These are phyloP conservation scores for Macadamia integrifolia DNA, from an alignment of 164 flowering plant genomes.

Conservation along the genomic window DNA sequence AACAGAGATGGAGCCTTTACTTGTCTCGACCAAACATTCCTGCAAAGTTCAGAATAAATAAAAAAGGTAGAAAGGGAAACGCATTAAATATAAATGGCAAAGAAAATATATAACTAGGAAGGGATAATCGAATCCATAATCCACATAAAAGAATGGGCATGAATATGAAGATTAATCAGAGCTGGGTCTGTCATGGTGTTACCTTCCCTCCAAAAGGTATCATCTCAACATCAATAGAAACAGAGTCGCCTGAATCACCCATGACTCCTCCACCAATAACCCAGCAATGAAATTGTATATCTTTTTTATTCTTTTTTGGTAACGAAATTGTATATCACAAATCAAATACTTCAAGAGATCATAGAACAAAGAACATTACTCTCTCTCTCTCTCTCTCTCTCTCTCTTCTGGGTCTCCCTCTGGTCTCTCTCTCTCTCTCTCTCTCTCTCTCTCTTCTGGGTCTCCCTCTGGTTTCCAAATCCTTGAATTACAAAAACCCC, in stretches of 20 bases:
- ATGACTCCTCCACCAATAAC: slow-evolving; percentile 22
- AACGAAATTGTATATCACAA: neutral
- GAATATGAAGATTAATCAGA: neutral
- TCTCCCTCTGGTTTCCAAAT: no score
- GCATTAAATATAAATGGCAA: slow-evolving; percentile 2
- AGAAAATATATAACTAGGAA: neutral
- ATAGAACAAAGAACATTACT: neutral
- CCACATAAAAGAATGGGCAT: slow-evolving; percentile 8
- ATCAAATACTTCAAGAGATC: neutral
- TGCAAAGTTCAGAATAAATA: slow-evolving; percentile 14
- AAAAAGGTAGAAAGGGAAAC: neutral
- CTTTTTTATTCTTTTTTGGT: no score
- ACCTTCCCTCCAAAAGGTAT: slow-evolving; percentile 55
- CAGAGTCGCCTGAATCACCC: slow-evolving; percentile 55
- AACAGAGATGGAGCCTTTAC: slow-evolving; percentile 56
- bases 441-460: neutral
- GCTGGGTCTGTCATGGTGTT: neutral
- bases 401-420: neutral
- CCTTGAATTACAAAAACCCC: neutral
- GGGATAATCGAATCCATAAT: neutral
- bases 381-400: neutral
- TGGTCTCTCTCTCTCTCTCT: neutral
- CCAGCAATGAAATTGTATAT: neutral
- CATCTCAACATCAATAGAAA: slow-evolving; percentile 49
- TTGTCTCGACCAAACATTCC: slow-evolving; percentile 55